These are phyloP conservation scores for Gossypium lobatum DNA, from an alignment of 441 rosid species.

Conservation along the genomic window DNA sequence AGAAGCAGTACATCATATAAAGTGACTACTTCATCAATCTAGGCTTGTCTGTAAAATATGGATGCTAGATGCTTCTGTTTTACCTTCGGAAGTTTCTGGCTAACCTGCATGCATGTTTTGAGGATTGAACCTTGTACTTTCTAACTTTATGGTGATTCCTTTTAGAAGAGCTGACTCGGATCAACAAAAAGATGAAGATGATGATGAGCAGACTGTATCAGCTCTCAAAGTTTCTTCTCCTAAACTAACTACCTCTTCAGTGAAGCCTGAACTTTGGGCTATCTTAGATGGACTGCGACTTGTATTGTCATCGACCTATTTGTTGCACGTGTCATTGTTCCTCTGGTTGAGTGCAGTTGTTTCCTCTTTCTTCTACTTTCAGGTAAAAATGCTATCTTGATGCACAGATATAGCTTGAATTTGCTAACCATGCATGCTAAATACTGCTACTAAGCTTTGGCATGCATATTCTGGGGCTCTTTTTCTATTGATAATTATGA, in stretches of 20 bases:
- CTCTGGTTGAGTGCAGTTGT: conserved; percentile 94
- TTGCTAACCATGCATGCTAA: background rate
- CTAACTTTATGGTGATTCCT: conserved; percentile 19
- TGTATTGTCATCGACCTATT: conserved; percentile 71
- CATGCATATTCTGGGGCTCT: background rate
- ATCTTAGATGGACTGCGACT: conserved; percentile 79
- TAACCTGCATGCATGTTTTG: background rate
- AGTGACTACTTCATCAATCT: background rate
- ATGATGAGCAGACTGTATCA: conserved; percentile 27
- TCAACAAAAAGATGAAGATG: conserved; percentile 35
- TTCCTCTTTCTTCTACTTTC: conserved; percentile 95
- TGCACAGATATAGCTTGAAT: conserved; percentile 1
- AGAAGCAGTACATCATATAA: background rate
- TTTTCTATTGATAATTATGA: background rate
- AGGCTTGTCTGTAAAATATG: background rate
- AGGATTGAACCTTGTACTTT: background rate
- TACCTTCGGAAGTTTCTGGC: background rate
- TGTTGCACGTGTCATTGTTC: conserved; percentile 70
- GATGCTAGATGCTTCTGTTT: background rate
- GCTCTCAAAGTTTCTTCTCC: conserved; percentile 36
- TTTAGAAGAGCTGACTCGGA: conserved; percentile 35
- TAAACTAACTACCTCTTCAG: conserved; percentile 33
- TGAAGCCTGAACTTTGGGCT: conserved; percentile 62
- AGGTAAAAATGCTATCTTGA: conserved; percentile 40
- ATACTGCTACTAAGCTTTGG: background rate